phyloP scores from a whole-genome alignment of 2,329 filamentous ascomycete genomes.

The Raffaelea albimanens region DNA sequence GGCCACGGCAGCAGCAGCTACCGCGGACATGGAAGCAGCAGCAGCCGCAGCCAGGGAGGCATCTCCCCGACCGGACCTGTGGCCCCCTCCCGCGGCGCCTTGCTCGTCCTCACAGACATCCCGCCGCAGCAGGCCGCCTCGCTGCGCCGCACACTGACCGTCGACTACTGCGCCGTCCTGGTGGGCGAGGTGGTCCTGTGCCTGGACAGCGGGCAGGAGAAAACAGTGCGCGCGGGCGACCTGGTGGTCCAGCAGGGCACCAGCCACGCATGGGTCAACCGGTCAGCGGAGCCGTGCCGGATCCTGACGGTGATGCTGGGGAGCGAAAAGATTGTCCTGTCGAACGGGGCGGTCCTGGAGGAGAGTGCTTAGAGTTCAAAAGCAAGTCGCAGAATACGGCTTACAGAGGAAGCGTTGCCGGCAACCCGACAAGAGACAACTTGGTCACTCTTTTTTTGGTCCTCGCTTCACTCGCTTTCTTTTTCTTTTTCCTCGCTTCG shows the following conservation, averaged over 20 bases:
- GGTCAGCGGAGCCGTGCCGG: constrained; percentile 24
- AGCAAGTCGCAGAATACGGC: too few species aligned
- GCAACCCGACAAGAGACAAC: too few species aligned
- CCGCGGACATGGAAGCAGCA: too few species aligned
- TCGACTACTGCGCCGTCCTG: constrained; percentile 30
- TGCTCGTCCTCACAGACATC: constrained; percentile 24
- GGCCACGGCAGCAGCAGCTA: constrained; percentile 15
- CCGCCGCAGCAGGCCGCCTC: constrained; percentile 20
- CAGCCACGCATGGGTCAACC: constrained; percentile 35
- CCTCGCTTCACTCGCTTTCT: too few species aligned
- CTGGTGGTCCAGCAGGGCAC: constrained; percentile 31
- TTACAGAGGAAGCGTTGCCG: too few species aligned
- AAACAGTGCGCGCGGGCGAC: constrained; percentile 25
- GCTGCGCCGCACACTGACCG: constrained; percentile 31
- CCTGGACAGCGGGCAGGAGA: constrained; percentile 31
- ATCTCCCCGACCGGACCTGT: too few species aligned
- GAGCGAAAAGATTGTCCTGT: constrained; percentile 27
- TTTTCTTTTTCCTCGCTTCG: too few species aligned
- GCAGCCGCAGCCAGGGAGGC: too few species aligned
- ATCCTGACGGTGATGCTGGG: constrained; percentile 30
- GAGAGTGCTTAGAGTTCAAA: too few species aligned
- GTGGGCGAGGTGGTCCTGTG: constrained; percentile 28
- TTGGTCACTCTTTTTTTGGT: too few species aligned
- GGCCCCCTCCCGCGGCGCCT: constrained; percentile 24
- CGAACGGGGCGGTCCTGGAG: constrained; percentile 24